phyloP scores from a whole-genome alignment of 2,329 filamentous ascomycete genomes.

The Aspergillus sp. region DNA sequence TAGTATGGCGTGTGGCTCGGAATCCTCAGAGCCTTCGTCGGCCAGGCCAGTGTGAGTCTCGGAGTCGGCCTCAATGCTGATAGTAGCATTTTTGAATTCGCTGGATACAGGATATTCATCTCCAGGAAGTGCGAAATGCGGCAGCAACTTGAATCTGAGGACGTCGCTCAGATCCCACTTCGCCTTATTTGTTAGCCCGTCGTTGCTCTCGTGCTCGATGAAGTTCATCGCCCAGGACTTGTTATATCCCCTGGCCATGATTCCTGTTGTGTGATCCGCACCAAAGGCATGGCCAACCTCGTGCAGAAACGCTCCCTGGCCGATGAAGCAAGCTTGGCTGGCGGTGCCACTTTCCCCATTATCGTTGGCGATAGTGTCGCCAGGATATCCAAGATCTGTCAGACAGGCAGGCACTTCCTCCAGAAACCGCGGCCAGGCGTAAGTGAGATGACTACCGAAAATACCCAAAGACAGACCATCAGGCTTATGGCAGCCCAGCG shows the following conservation, averaged over 20 bases:
- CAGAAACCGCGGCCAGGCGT: conserved; percentile 1
- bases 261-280: not conserved
- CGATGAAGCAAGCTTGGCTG: not conserved
- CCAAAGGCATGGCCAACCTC: conserved; percentile 4
- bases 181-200: not conserved
- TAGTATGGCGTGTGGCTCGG: not conserved
- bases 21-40: not conserved
- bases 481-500: not conserved
- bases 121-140: not conserved
- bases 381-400: not conserved
- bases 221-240: not conserved
- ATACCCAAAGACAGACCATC: not conserved
- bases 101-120: not conserved
- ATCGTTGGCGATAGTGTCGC: not conserved
- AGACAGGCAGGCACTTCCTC: not conserved
- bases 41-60: too few relatives aligned
- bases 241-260: not conserved
- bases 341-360: not conserved
- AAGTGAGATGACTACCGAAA: not conserved
- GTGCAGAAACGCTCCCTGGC: not conserved
- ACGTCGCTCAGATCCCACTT: not conserved
- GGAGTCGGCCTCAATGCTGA: not conserved
- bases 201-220: not conserved
- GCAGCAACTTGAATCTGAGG: not conserved
- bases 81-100: not conserved